phyloP scores from a whole-genome alignment of 805 yeast genomes.

The Komagataella phaffii region DNA sequence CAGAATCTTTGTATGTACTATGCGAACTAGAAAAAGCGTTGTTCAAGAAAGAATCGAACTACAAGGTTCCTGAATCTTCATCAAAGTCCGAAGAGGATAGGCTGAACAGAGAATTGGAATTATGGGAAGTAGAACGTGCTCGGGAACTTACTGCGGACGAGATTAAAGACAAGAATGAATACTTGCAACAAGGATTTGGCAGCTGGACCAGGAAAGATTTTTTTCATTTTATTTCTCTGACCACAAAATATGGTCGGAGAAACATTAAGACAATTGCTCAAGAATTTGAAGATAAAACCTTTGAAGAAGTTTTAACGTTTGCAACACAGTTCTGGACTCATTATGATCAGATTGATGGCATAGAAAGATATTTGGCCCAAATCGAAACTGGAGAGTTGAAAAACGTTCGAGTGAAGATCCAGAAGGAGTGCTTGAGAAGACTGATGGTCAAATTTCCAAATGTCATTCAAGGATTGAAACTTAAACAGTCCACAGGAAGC shows the following conservation, averaged over 20 bases:
- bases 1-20: slow-evolving; percentile 35
- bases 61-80: slow-evolving; percentile 32
- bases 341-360: slow-evolving; percentile 48
- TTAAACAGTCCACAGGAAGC: slow-evolving; percentile 58
- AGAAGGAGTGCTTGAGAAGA: slow-evolving; percentile 23
- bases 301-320: slow-evolving; percentile 47
- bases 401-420: slow-evolving; percentile 36
- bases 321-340: slow-evolving; percentile 51
- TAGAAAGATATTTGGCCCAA: slow-evolving; percentile 57
- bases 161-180: slow-evolving; percentile 32
- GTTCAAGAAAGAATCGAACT: slow-evolving; percentile 45
- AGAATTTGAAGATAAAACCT: slow-evolving; percentile 41
- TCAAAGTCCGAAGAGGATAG: slow-evolving; percentile 36
- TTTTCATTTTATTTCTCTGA: slow-evolving; percentile 54
- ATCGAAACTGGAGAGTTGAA: slow-evolving; percentile 67
- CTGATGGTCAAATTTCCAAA: slow-evolving; percentile 61
- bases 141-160: slow-evolving; percentile 55
- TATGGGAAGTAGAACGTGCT: slow-evolving; percentile 37
- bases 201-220: slow-evolving; percentile 70
- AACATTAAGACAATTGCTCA: slow-evolving; percentile 34
- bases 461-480: slow-evolving; percentile 67
- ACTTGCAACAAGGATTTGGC: slow-evolving; percentile 44
- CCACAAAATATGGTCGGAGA: slow-evolving; percentile 53
- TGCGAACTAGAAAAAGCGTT: slow-evolving; percentile 54
- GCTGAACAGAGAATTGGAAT: slow-evolving; percentile 30